Evolutionary conservation across 495 filamentous ascomycete genomes (phyloP).

Genomic region (Mytilinidion resinicola): DNA sequence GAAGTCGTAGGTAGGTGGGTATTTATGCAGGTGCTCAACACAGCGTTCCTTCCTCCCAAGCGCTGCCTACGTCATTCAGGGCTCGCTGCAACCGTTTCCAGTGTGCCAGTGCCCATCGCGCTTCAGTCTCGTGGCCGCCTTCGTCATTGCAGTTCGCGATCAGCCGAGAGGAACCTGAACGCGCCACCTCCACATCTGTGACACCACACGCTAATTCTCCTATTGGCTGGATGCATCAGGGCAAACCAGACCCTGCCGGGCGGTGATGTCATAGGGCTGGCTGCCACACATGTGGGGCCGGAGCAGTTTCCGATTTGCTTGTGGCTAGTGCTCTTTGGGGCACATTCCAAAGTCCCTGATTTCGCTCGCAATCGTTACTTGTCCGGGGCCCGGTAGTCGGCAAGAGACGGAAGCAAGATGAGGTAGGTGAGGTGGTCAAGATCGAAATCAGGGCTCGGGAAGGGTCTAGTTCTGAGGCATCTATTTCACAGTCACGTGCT

Average conservation of each 20-base stretch:
- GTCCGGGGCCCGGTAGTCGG: too few relatives aligned
- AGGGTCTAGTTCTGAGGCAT: too few relatives aligned
- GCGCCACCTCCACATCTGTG: not conserved
- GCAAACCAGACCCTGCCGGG: not conserved
- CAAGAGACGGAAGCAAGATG: too few relatives aligned
- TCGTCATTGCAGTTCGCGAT: not conserved
- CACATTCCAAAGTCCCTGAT: too few relatives aligned
- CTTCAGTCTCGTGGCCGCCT: not conserved
- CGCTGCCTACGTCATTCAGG: not conserved
- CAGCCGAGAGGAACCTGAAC: not conserved
- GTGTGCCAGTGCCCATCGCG: not conserved
- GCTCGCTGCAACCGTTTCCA: not conserved
- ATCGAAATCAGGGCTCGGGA: too few relatives aligned
- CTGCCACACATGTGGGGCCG: too few relatives aligned
- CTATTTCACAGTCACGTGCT: too few relatives aligned
- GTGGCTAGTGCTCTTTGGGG: too few relatives aligned
- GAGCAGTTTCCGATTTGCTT: too few relatives aligned
- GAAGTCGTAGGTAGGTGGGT: not conserved
- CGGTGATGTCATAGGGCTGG: conserved; percentile 2
- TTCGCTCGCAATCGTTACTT: too few relatives aligned
- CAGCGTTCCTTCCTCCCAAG: not conserved
- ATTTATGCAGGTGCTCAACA: not conserved
- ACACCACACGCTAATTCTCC: not conserved
- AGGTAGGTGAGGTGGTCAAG: too few relatives aligned
- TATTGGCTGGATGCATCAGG: not conserved